Conservation (phyloP, 768 basidiomycete species). For the Tulasnella sp. region DNA sequence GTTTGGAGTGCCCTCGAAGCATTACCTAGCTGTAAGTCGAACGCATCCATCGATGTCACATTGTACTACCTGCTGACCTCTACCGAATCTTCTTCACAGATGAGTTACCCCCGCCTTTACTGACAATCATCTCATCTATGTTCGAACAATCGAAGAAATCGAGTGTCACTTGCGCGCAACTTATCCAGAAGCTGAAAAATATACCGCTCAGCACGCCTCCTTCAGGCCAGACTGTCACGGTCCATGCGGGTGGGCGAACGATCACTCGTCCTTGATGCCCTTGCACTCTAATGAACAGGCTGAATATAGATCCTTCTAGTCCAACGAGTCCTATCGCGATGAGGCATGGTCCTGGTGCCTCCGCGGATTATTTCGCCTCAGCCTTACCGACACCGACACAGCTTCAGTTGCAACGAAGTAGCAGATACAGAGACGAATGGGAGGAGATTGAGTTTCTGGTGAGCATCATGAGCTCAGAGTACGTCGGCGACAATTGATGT, state of each 20-base stretch:
- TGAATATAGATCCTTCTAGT: conserved; percentile 45
- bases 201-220: not conserved
- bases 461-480: conserved; percentile 22
- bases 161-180: not conserved
- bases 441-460: conserved; percentile 80
- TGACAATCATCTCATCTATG: conserved; percentile 18
- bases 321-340: conserved; percentile 16
- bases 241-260: not conserved
- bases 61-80: not conserved
- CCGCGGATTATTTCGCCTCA: conserved; percentile 6
- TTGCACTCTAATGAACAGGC: conserved; percentile 24
- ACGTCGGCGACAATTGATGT: not conserved
- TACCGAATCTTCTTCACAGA: conserved; percentile 19
- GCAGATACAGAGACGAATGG: conserved; percentile 89
- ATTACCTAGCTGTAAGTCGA: not conserved
- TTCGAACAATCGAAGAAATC: conserved; percentile 16
- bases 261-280: not conserved
- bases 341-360: conserved; percentile 17
- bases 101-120: conserved; percentile 3
- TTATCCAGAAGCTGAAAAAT: conserved; percentile 13
- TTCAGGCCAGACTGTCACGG: not conserved
- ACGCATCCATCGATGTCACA: not conserved
- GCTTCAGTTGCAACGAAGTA: conserved; percentile 38
- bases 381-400: not conserved
- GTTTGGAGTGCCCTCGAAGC: conserved; percentile 25